Evolutionary conservation across 306 rosid species (phyloP), one percentile per base, ranked within the genome.

Genomic region (Echinosophora koreensis): DNA sequence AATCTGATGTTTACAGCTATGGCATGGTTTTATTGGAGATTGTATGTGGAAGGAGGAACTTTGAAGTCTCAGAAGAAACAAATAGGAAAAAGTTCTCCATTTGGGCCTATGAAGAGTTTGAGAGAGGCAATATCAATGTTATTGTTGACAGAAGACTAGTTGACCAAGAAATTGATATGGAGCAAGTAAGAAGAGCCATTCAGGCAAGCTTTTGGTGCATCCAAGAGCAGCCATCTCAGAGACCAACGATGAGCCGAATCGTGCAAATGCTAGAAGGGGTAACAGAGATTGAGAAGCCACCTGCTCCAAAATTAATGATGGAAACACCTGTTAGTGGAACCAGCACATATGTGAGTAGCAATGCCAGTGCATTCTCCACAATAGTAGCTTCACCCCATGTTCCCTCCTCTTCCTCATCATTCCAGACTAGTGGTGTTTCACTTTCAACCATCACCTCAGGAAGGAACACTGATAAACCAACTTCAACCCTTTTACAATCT

Each of bases 11-110:
- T 18, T 94, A 88, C 73, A 84, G 96, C 69, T 91, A 78, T 8
- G 98, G 98, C 30, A 90, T 94, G 98, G 97, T 91, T 82, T 77
- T 94, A 68, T 60, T 94, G 71, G 98, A 94, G 91, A 83, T 87
- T 11, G 87, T 94, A 74, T 87, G 97, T 57, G 98, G 98, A 64
- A 86, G 83, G 79, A 88, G 98, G 82, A 91, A 89, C 70, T 91
- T 90, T 10, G 93, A 94, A 34, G 84, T 90, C 34, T 90, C 94
- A 0, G 87, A 79, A 0, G 94, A 86, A 77, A 94, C 94, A 34
- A 88, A 94, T 34, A 68, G 87, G 69, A 90, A 76, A 51, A 86
- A 74, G 78, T 89, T 90, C 83, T 87, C 96, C 12, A 41, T 65
- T 47, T 91, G 97, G 97, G 97, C 97, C 6, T 87, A 85, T 41